Base-by-base conservation (phyloP, 1,139 yeast species). In the Debaryomycetaceae sp. region DNA sequence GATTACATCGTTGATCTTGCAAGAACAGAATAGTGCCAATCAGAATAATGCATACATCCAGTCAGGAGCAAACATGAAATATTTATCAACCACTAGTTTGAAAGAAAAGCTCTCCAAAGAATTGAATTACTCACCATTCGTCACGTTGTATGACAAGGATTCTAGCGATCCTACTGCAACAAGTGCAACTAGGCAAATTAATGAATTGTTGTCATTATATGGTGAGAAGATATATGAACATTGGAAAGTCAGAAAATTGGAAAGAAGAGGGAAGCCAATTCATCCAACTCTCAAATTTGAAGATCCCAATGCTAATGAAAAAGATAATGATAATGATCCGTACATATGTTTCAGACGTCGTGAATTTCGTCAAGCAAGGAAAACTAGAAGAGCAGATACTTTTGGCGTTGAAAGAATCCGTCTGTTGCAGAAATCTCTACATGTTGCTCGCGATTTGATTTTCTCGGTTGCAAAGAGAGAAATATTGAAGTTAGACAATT, bases 261-360 rank as follows among this genome's bases (percentile, higher is more conserved):
- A 69, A 42, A 75, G 90, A 46, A 69, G 74, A 31, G 98, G 98
- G 29, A 79, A 79, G 55, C 65, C 85, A 8, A 78, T 95, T 36
- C 79, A 81, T 55, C 96, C 98, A 1, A 65, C 75, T 7, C 71
- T 95, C 41, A 87, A 84, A 61, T 90, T 87, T 60, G 98, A 91
- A 66, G 95, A 88, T 56, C 89, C 88, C 17, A 72, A 67, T 54
- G 78, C 78, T 5, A 81, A 80, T 45, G 96, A 90, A 52, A 87
- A 87, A 56, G 97, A 91, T 58, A 80, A 80, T 54, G 99, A 93
- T 58, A 81, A 80, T 49, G 98, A 93, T 64, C 98, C 99, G 1
- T 93, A 95, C 64, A 85, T 90, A 39, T 89, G 97, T 69, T 93
- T 95, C 71, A 81, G 99, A 59, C 83, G 97, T 57, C 86, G 99